phyloP scores from a whole-genome alignment of 345 rosid species.

The Limnanthes douglasii region DNA sequence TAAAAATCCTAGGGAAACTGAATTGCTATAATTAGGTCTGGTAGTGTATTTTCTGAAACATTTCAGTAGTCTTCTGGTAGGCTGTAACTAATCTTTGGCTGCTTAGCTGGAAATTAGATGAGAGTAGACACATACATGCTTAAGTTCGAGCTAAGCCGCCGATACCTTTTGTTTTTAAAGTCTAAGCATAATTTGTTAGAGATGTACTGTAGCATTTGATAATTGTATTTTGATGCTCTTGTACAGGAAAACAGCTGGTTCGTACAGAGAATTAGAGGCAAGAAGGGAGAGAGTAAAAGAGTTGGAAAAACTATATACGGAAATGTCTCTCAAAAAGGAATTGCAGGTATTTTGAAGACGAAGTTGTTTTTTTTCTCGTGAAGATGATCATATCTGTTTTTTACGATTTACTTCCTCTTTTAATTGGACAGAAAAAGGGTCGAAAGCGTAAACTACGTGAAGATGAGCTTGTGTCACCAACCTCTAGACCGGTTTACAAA shows the following conservation, averaged over 20 bases:
- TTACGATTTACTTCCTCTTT: background rate
- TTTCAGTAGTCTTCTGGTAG: too few species aligned
- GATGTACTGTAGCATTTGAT: too few species aligned
- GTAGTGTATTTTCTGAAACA: too few species aligned
- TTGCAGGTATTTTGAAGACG: constrained; percentile 31
- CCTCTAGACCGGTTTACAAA: constrained; percentile 53
- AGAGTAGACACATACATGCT: background rate
- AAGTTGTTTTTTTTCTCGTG: background rate
- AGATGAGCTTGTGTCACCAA: constrained; percentile 50
- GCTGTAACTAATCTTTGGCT: too few species aligned
- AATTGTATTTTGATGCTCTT: background rate
- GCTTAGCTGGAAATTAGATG: too few species aligned
- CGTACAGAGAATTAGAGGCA: constrained; percentile 69
- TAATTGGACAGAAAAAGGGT: constrained; percentile 53
- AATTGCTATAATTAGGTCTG: too few species aligned
- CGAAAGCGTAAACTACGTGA: constrained; percentile 60
- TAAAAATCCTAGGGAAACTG: too few species aligned
- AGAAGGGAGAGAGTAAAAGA: constrained; percentile 47
- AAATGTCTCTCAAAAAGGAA: constrained; percentile 71
- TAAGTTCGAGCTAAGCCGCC: background rate
- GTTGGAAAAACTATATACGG: constrained; percentile 55
- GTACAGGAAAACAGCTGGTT: constrained; percentile 42
- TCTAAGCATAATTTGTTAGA: background rate
- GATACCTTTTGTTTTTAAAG: background rate
- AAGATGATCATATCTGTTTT: constrained; percentile 7